A percentile compares a stretch with the other conserved stretches of the same genome.
phyloP scores from a whole-genome alignment of 2,329 filamentous ascomycete genomes.

The Trichoderma sp. region DNA sequence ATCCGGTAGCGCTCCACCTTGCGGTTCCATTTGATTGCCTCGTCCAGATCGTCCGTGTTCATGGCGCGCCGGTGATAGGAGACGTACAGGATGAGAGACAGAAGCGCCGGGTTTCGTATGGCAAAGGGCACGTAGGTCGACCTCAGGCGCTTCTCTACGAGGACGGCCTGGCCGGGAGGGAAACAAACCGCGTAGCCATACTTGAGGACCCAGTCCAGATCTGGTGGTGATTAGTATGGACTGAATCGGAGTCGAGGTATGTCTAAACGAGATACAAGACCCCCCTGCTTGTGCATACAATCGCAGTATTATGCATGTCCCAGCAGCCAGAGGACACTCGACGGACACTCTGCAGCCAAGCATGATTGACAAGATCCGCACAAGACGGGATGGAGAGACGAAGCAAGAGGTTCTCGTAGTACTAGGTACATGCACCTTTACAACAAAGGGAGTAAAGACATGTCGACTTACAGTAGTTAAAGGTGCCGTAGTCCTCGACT shows the following conservation, averaged over 20 bases:
- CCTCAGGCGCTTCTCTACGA: conserved; percentile 1
- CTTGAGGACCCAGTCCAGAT: conserved; percentile 18
- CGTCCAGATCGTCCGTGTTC: neutral
- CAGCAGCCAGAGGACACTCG: neutral
- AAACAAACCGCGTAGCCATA: conserved; percentile 21
- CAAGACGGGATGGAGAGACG: too few species aligned
- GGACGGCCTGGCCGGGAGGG: neutral
- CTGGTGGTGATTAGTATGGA: neutral
- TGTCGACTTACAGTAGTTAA: conserved; percentile 18
- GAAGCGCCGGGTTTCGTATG: neutral
- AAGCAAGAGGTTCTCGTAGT: neutral
- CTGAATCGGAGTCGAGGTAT: too few species aligned
- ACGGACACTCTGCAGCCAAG: neutral
- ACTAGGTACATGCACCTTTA: neutral
- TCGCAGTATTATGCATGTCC: neutral
- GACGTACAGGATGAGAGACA: conserved; percentile 10
- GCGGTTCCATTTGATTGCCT: neutral
- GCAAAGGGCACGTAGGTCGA: conserved; percentile 18
- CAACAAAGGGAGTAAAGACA: too few species aligned
- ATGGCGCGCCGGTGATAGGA: neutral
- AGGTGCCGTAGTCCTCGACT: conserved; percentile 9
- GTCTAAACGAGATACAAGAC: too few species aligned
- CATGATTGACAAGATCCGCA: neutral
- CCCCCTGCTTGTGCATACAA: neutral
- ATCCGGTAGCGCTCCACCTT: neutral